Percentiles rank a stretch among this genome's conserved stretches.
phyloP scores from a whole-genome alignment of 1,284 basidiomycete species.

The Grifola frondosa region DNA sequence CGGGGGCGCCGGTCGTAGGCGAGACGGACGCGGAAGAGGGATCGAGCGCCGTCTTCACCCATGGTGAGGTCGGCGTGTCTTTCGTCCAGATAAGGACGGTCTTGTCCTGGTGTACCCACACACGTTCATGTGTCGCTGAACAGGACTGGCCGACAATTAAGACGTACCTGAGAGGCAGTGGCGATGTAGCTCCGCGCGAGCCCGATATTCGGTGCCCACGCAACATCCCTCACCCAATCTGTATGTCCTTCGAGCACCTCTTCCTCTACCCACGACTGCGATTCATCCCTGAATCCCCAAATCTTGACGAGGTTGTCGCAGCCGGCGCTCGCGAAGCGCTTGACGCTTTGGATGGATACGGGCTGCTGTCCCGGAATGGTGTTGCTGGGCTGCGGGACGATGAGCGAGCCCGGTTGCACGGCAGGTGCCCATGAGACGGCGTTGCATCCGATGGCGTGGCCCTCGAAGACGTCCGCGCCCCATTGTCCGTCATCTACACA shows the following conservation, averaged over 20 bases:
- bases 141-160: neutral
- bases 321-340: conserved; percentile 92
- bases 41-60: conserved; percentile 86
- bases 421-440: conserved; percentile 98
- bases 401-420: conserved; percentile 81
- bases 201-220: conserved; percentile 97
- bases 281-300: conserved; percentile 82
- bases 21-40: conserved; percentile 62
- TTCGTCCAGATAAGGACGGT: conserved; percentile 96
- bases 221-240: conserved; percentile 98
- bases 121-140: neutral
- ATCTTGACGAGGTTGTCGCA: conserved; percentile 96
- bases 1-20: conserved; percentile 40
- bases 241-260: conserved; percentile 87
- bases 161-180: conserved; percentile 82
- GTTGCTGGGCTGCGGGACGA: conserved; percentile 50
- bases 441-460: conserved; percentile 95
- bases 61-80: conserved; percentile 73
- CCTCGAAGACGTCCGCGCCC: conserved; percentile 94
- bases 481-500: conserved; percentile 90
- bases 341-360: conserved; percentile 49
- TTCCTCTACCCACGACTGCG: conserved; percentile 87
- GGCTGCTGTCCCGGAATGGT: conserved; percentile 44
- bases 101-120: conserved; percentile 66
- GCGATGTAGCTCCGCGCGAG: conserved; percentile 94